Conservation (phyloP, 2,329 filamentous ascomycete species). For the Leptosphaerulina australis region DNA sequence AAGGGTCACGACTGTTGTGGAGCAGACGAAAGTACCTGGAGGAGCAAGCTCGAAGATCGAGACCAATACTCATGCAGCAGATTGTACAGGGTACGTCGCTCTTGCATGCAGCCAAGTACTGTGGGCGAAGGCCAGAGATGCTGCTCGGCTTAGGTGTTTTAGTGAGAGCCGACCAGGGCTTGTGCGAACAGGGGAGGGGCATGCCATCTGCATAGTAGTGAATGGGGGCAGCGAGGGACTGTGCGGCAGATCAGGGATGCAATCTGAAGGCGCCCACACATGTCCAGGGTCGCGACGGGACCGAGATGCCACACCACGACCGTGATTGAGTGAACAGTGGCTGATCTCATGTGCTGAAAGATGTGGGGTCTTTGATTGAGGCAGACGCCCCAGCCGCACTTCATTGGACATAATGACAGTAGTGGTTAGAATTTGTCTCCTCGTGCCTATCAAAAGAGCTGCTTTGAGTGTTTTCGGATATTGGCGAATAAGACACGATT, state of each 20-base stretch:
- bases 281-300: conserved; percentile 33
- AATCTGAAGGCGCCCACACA: conserved; percentile 33
- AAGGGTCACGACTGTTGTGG: conserved; percentile 46
- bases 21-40: conserved; percentile 36
- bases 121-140: conserved; percentile 31
- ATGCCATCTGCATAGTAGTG: conserved; percentile 23
- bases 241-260: conserved; percentile 37
- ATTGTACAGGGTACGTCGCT: conserved; percentile 39
- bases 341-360: conserved; percentile 38
- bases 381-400: conserved; percentile 34
- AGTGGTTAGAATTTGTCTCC: conserved; percentile 12
- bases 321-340: conserved; percentile 34
- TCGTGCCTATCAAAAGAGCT: conserved; percentile 18
- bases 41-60: conserved; percentile 39
- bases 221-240: conserved; percentile 32
- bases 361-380: conserved; percentile 40
- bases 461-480: background rate
- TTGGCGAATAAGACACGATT: conserved; percentile 6
- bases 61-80: conserved; percentile 42
- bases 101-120: conserved; percentile 44
- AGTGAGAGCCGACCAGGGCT: conserved; percentile 36
- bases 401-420: conserved; percentile 30
- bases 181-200: conserved; percentile 28
- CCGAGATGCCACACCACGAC: conserved; percentile 31
- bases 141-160: conserved; percentile 41